These are phyloP conservation scores for Sporisorium sorghi DNA, from an alignment of 1,284 basidiomycete genomes.

Conservation along the genomic window DNA sequence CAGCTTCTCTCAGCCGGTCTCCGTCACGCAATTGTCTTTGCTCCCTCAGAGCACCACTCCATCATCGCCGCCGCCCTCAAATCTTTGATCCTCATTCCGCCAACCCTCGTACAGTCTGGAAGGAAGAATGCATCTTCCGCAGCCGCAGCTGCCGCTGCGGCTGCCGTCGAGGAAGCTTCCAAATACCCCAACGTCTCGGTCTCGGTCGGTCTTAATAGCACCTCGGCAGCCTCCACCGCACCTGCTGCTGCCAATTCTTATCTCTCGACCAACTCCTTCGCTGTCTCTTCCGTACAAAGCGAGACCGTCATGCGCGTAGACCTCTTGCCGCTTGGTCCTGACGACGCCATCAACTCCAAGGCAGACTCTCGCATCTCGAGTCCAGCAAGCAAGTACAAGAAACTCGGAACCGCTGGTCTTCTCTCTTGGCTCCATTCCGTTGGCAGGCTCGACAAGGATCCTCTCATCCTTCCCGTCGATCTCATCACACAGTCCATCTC, in stretches of 20 bases:
- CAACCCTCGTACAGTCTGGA: slow-evolving; percentile 32
- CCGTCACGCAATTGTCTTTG: slow-evolving; percentile 60
- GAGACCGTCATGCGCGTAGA: slow-evolving; percentile 58
- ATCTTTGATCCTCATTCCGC: slow-evolving; percentile 58
- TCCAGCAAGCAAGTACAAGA: slow-evolving; percentile 40
- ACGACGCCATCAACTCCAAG: slow-evolving; percentile 31
- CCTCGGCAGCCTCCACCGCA: slow-evolving; percentile 21
- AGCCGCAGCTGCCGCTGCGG: slow-evolving; percentile 38
- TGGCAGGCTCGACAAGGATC: slow-evolving; percentile 63
- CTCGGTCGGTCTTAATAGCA: slow-evolving; percentile 48
- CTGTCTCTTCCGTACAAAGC: slow-evolving; percentile 36
- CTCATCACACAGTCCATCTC: slow-evolving; percentile 61
- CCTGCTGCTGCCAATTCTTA: slow-evolving; percentile 29
- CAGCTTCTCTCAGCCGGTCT: slow-evolving; percentile 62
- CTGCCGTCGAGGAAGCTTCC: slow-evolving; percentile 45
- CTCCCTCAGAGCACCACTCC: slow-evolving; percentile 61
- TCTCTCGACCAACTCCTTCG: slow-evolving; percentile 34
- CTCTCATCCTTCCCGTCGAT: slow-evolving; percentile 66
- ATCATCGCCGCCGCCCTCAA: slow-evolving; percentile 59
- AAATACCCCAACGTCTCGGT: slow-evolving; percentile 54
- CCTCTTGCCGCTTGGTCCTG: slow-evolving; percentile 62
- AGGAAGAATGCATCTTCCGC: slow-evolving; percentile 35
- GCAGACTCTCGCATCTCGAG: slow-evolving; percentile 19
- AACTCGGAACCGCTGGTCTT: slow-evolving; percentile 64
- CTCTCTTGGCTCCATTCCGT: slow-evolving; percentile 66